These are phyloP conservation scores for Dittrichia graveolens DNA, from an alignment of 129 eudicot species.

Conservation along the genomic window DNA sequence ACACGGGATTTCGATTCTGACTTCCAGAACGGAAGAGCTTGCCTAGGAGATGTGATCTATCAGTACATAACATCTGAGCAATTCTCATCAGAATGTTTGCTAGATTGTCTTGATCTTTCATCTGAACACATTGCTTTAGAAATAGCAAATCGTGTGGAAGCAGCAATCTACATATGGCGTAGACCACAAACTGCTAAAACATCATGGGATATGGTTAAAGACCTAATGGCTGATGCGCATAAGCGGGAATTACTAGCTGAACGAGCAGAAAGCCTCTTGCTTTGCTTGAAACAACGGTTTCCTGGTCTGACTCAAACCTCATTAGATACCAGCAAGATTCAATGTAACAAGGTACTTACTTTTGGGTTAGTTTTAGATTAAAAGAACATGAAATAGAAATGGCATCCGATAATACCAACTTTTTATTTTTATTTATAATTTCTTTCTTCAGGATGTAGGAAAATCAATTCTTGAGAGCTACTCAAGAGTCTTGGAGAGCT, in stretches of 20 bases:
- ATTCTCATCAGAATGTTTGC: constrained; percentile 84
- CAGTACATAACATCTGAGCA: constrained; percentile 87
- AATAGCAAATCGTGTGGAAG: constrained; percentile 90
- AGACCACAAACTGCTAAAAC: constrained; percentile 67
- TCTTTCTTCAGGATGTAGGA: constrained; percentile 73
- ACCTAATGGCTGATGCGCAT: constrained; percentile 72
- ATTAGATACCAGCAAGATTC: constrained; percentile 87
- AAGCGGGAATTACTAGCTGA: constrained; percentile 88
- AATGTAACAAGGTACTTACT: constrained; percentile 74
- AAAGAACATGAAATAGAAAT: not conserved
- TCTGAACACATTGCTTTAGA: constrained; percentile 82
- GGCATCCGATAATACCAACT: not conserved
- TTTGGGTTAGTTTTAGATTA: not conserved
- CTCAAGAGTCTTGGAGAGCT: constrained; percentile 91
- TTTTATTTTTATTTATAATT: not conserved
- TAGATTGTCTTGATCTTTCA: constrained; percentile 88
- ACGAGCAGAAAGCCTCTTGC: constrained; percentile 87
- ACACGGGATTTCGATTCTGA: not conserved
- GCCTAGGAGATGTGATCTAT: constrained; percentile 90
- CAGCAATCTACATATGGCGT: constrained; percentile 93
- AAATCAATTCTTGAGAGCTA: constrained; percentile 87
- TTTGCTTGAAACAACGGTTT: constrained; percentile 81
- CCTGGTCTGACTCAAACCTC: constrained; percentile 93
- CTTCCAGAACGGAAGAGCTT: constrained; percentile 79
- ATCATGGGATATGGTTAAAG: constrained; percentile 91